Evolutionary conservation across 1,284 basidiomycete genomes (phyloP).

Genomic region (Vanrija sp.): DNA sequence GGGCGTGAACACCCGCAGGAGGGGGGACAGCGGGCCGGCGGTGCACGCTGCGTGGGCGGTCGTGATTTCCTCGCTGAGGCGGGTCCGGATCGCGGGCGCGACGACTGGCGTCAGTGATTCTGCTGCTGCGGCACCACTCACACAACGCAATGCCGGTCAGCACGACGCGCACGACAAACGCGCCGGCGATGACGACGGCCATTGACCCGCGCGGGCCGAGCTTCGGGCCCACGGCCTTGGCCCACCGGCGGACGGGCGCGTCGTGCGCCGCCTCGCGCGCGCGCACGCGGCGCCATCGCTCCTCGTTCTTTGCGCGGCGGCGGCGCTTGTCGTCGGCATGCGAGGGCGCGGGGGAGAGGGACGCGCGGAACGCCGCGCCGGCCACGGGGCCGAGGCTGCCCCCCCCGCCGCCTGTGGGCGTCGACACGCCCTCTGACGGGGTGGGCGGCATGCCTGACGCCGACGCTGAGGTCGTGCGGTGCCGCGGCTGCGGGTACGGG

Average conservation of each 20-base stretch:
- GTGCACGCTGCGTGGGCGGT: not conserved
- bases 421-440: not conserved
- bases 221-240: conserved; percentile 4
- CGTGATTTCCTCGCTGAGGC: not conserved
- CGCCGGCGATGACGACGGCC: not conserved
- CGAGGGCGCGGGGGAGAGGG: not conserved
- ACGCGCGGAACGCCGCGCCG: not conserved
- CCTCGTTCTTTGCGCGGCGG: conserved; percentile 12
- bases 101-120: not conserved
- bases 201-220: conserved; percentile 4
- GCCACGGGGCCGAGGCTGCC: not conserved
- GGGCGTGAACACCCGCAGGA: not conserved
- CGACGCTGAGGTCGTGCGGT: not conserved
- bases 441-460: not conserved
- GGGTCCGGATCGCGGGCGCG: not conserved
- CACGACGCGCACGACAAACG: conserved; percentile 7
- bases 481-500: not conserved
- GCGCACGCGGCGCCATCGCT: conserved; percentile 17
- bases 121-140: not conserved
- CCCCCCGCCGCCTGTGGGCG: not conserved
- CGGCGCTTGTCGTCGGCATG: conserved; percentile 6
- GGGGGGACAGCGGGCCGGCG: not conserved
- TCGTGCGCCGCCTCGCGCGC: conserved; percentile 21
- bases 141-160: conserved; percentile 9
- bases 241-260: conserved; percentile 14